A percentile compares a stretch with the other conserved stretches of the same genome.
Evolutionary conservation across 208 protist species (phyloP).

Genomic region (Spongospora subterranea): DNA sequence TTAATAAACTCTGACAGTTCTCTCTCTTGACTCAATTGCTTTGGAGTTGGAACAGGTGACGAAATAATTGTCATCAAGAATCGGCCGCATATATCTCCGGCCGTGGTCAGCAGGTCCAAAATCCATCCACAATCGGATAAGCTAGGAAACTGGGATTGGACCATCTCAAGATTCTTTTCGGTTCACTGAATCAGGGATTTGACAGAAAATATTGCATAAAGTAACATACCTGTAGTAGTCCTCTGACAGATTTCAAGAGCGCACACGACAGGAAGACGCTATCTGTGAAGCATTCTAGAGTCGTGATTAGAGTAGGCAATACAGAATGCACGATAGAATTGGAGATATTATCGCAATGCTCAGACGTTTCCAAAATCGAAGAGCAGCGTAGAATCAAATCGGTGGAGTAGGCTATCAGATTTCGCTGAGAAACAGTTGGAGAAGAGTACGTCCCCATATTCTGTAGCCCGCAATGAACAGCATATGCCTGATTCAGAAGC

Average conservation of each 20-base stretch:
- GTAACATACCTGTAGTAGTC: background rate
- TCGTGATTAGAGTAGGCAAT: background rate
- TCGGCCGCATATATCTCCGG: background rate
- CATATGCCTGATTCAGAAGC: constrained; percentile 13
- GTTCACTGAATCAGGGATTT: background rate
- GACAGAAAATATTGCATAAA: background rate
- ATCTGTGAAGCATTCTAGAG: constrained; percentile 2
- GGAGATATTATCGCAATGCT: background rate
- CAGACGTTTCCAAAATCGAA: background rate
- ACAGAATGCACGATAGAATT: background rate
- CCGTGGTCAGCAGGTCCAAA: background rate
- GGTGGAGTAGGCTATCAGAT: background rate
- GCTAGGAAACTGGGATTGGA: background rate
- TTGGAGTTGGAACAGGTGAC: too few relatives aligned
- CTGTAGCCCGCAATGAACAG: background rate
- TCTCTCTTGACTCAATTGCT: too few relatives aligned
- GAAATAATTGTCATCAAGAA: background rate
- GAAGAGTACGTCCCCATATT: background rate
- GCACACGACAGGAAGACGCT: constrained; percentile 29
- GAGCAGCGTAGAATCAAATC: background rate
- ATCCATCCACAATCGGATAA: background rate
- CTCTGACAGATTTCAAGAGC: background rate
- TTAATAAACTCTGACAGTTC: too few relatives aligned
- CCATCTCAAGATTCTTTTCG: background rate
- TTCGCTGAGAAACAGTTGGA: background rate